Evolutionary conservation across 495 filamentous ascomycete species (phyloP).

Genomic region (Talaromyces nanjingensis): DNA sequence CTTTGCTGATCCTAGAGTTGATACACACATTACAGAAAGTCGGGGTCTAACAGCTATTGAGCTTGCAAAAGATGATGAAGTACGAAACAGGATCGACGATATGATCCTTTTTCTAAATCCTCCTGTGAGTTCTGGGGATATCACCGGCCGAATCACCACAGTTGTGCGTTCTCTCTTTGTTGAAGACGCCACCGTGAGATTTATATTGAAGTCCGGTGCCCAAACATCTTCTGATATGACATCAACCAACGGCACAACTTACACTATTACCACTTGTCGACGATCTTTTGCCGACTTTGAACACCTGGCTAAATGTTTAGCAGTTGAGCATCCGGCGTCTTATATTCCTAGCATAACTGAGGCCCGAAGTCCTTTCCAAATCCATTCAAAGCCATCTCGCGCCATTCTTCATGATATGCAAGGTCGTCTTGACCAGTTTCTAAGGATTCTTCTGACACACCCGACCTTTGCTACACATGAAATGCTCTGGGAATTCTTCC

Average conservation of each 20-base stretch:
- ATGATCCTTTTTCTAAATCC: constrained; percentile 73
- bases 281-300: constrained; percentile 90
- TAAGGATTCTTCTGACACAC: constrained; percentile 78
- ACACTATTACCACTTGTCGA: constrained; percentile 89
- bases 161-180: constrained; percentile 97
- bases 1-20: constrained; percentile 81
- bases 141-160: constrained; percentile 79
- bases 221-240: constrained; percentile 39
- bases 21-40: constrained; percentile 74
- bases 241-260: constrained; percentile 42
- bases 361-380: constrained; percentile 81
- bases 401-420: constrained; percentile 84
- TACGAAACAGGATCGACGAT: constrained; percentile 93
- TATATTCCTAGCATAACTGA: constrained; percentile 81
- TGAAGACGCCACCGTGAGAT: constrained; percentile 87
- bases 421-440: constrained; percentile 74
- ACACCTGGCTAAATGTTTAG: constrained; percentile 78
- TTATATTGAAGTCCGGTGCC: constrained; percentile 90
- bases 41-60: constrained; percentile 93
- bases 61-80: constrained; percentile 95
- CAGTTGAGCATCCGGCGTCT: constrained; percentile 87
- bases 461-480: constrained; percentile 95
- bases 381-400: constrained; percentile 84
- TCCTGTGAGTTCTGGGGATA: constrained; percentile 31
- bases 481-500: constrained; percentile 98